phyloP scores from a whole-genome alignment of 139 green algal genomes.

The Pleodorina starrii region DNA sequence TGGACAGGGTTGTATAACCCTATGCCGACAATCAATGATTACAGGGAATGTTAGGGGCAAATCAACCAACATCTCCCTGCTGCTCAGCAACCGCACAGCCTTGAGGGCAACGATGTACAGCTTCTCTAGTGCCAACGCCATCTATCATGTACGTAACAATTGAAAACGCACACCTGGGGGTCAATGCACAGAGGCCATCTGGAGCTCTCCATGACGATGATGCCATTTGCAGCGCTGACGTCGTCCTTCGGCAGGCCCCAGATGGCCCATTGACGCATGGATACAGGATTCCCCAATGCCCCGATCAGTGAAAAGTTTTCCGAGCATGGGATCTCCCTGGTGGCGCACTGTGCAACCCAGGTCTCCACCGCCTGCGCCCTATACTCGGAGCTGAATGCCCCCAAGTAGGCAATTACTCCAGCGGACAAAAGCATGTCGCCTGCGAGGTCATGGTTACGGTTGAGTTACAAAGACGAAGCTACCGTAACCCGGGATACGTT shows the following conservation, averaged over 20 bases:
- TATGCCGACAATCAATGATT: no score
- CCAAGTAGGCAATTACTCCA: constrained; percentile 82
- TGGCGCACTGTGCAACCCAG: constrained; percentile 34
- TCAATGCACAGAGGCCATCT: constrained; percentile 90
- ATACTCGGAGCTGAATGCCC: constrained; percentile 75
- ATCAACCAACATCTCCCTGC: no score
- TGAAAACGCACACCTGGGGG: constrained; percentile 71
- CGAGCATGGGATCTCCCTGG: constrained; percentile 37
- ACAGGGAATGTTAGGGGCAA: no score
- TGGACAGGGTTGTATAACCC: no score
- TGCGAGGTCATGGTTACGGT: no score
- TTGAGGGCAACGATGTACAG: no score
- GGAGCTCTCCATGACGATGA: constrained; percentile 63
- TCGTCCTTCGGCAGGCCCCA: constrained; percentile 85
- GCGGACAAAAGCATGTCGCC: constrained; percentile 81
- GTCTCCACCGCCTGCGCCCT: constrained; percentile 33
- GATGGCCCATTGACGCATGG: constrained; percentile 83
- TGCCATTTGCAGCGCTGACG: constrained; percentile 86
- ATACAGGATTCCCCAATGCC: constrained; percentile 80
- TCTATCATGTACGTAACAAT: no score
- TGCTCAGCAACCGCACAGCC: no score
- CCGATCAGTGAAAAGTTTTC: constrained; percentile 63
- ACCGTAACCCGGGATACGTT: no score
- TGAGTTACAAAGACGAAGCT: no score
- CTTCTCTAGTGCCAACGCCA: no score